These are phyloP conservation scores for Silene latifolia DNA, from an alignment of 148 eudicot genomes.

Conservation along the genomic window DNA sequence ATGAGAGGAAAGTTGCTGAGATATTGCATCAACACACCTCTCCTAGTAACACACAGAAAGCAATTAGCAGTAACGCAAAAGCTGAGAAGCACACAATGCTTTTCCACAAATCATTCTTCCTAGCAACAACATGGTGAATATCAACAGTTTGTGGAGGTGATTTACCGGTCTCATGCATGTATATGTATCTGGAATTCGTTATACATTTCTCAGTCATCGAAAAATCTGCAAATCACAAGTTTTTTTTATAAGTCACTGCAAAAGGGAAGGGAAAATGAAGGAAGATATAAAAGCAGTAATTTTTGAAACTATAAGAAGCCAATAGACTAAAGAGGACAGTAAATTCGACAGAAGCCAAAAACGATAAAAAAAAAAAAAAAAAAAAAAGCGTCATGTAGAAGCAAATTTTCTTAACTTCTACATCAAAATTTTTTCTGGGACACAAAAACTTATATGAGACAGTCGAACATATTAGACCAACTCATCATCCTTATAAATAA, in stretches of 20 bases:
- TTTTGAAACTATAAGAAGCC: no score
- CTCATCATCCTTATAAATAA: no score
- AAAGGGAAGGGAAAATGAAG: background rate
- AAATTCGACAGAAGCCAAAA: no score
- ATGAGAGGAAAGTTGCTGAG: background rate
- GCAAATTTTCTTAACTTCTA: no score
- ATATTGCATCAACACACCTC: conserved; percentile 20
- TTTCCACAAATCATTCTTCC: conserved; percentile 18
- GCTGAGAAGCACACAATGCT: conserved; percentile 15
- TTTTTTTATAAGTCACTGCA: background rate
- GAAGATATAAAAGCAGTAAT: no score
- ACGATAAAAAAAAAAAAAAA: no score
- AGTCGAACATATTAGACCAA: no score
- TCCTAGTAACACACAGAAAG: conserved; percentile 6
- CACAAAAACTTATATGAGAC: no score
- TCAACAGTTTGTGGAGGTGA: conserved; percentile 45
- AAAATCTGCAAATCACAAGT: conserved; percentile 17
- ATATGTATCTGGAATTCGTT: conserved; percentile 41
- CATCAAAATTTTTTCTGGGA: no score
- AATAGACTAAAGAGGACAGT: no score
- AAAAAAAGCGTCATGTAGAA: no score
- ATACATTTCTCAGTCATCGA: conserved; percentile 30
- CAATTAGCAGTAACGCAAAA: conserved; percentile 12
- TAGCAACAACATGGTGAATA: conserved; percentile 43
- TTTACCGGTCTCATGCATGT: conserved; percentile 40